phyloP scores from a whole-genome alignment of 2,329 filamentous ascomycete genomes.

The Biscogniauxia sp. region DNA sequence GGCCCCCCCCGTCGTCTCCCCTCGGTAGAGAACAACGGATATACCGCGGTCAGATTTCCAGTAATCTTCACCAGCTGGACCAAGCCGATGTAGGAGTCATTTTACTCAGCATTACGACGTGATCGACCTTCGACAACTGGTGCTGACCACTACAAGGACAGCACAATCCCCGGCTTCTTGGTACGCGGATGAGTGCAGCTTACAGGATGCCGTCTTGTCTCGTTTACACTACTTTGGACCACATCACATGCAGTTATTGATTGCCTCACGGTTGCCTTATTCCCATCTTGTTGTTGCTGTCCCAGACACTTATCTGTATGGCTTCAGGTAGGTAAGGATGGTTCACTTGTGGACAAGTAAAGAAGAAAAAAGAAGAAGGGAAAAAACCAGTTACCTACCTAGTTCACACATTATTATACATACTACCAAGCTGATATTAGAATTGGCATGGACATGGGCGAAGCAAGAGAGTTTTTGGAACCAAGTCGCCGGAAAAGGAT shows the following conservation, averaged over 20 bases:
- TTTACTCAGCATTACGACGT: not conserved
- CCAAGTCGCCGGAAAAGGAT: not conserved
- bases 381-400: not conserved
- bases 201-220: slow-evolving; percentile 6
- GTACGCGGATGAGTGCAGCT: slow-evolving; percentile 9
- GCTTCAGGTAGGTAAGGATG: not conserved
- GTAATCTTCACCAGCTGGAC: not conserved
- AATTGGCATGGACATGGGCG: not conserved
- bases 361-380: too few relatives aligned
- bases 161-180: slow-evolving; percentile 12
- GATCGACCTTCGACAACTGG: not conserved
- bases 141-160: slow-evolving; percentile 2
- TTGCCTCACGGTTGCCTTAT: slow-evolving; percentile 16
- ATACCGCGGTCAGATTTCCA: not conserved
- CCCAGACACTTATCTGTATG: not conserved
- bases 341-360: too few relatives aligned
- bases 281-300: not conserved
- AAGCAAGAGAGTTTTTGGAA: not conserved
- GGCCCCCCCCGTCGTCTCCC: not conserved
- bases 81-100: not conserved
- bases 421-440: not conserved
- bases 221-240: slow-evolving; percentile 5
- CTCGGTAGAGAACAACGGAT: not conserved
- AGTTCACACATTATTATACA: not conserved
- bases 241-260: slow-evolving; percentile 3